Evolutionary conservation across 352 stramenopile species (phyloP), one percentile per base, ranked within the genome.

Genomic region (Phytophthora podocarpi): DNA sequence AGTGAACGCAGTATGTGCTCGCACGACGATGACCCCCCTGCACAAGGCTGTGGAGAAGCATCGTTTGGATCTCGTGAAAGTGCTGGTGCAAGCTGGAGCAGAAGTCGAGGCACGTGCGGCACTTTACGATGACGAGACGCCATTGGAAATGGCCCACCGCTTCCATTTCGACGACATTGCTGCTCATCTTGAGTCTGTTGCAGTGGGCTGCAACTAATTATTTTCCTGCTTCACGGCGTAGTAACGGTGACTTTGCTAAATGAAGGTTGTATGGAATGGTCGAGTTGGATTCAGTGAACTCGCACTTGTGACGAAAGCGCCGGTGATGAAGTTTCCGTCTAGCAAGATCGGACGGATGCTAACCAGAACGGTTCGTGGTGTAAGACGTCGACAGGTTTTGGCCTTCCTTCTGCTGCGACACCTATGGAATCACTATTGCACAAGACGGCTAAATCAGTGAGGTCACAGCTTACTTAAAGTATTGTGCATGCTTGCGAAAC

Each of bases 21-120:
- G 80, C 11, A 84, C 77, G 13, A 82, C 64, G 28, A 86, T 90
- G 77, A 86, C 80, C 15, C 72, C 74, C n/a, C 28, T 90, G 26
- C 80, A 90, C 51, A 86, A 86, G 59, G 80, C 80, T 6, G 78
- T 90, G 35, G 80, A 90, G 50, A 82, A 80, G 58, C 70, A 83
- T 34, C 72, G 69, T 9, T 40, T 82, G 27, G 76, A 80, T 18
- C 55, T 90, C n/a, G 78, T 86, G 2, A 55, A 70, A 31, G 55
- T 78, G 37, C 52, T 89, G 8, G 39, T 89, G 16, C 8, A 46
- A 49, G 67, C 70, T 26, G 77, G 80, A 20, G 80, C 80, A 8
- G 55, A 87, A 51, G 23, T 75, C 1, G 35, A 64, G 9, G 76
- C 72, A 11, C 51, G 63, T 23, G 80, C 77, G 5, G 53, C 75